These are phyloP conservation scores for Polytolypa hystricis DNA, from an alignment of 2,329 filamentous ascomycete species.

Conservation along the genomic window DNA sequence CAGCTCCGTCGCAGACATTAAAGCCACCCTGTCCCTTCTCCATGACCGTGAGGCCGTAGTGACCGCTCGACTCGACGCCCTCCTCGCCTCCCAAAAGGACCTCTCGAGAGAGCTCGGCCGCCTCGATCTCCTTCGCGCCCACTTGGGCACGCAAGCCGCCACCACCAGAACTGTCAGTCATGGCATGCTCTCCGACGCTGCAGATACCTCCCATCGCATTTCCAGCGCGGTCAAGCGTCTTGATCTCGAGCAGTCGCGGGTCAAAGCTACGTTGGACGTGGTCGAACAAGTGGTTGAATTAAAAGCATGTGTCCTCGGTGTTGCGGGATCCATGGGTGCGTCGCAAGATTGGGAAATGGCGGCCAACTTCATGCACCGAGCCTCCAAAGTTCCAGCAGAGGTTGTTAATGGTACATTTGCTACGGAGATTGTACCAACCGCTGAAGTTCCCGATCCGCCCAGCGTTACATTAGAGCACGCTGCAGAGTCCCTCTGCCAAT, in stretches of 20 bases:
- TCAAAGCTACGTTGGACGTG: slow-evolving; percentile 79
- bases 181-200: slow-evolving; percentile 79
- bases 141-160: slow-evolving; percentile 76
- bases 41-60: slow-evolving; percentile 65
- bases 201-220: slow-evolving; percentile 73
- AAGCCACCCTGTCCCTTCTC: slow-evolving; percentile 61
- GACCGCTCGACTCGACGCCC: slow-evolving; percentile 60
- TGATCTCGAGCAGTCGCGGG: slow-evolving; percentile 81
- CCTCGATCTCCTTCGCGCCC: slow-evolving; percentile 78
- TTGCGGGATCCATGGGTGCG: slow-evolving; percentile 91
- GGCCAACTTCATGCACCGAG: slow-evolving; percentile 75
- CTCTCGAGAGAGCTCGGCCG: slow-evolving; percentile 77
- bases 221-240: slow-evolving; percentile 78
- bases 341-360: slow-evolving; percentile 98
- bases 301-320: slow-evolving; percentile 89
- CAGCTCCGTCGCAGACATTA: slow-evolving; percentile 66
- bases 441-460: slow-evolving; percentile 87
- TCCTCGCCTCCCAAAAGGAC: slow-evolving; percentile 74
- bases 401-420: slow-evolving; percentile 81
- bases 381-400: slow-evolving; percentile 65
- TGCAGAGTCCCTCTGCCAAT: slow-evolving; percentile 74
- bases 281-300: slow-evolving; percentile 96
- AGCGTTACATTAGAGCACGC: slow-evolving; percentile 77
- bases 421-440: slow-evolving; percentile 82
- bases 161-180: slow-evolving; percentile 74